Evolutionary conservation across 1,139 yeast genomes (phyloP).

Genomic region (Saccharomycopsis hybrid): DNA sequence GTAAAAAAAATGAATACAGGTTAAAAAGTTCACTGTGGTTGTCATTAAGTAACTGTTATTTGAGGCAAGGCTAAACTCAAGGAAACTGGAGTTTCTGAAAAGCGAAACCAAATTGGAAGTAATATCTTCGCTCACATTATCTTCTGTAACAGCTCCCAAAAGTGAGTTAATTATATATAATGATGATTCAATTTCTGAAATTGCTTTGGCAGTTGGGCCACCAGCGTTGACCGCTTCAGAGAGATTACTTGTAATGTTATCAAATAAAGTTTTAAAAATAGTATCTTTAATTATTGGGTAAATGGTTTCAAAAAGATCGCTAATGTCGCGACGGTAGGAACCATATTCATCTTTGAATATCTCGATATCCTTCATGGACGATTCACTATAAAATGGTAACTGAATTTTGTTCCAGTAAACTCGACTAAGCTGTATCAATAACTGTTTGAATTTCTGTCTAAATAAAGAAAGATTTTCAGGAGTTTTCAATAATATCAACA

Average conservation of each 20-base stretch:
- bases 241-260: conserved; percentile 33
- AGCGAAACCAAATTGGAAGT: background rate
- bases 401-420: conserved; percentile 61
- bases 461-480: conserved; percentile 28
- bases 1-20: conserved; percentile 51
- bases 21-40: conserved; percentile 46
- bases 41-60: conserved; percentile 30
- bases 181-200: conserved; percentile 61
- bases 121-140: conserved; percentile 1
- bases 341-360: conserved; percentile 46
- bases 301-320: conserved; percentile 66
- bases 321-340: conserved; percentile 63
- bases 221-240: conserved; percentile 23
- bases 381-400: conserved; percentile 28
- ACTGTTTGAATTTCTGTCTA: conserved; percentile 30
- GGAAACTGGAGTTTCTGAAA: conserved; percentile 1
- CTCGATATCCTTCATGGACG: conserved; percentile 28
- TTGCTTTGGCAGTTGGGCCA: conserved; percentile 23
- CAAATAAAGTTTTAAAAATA: conserved; percentile 46
- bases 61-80: conserved; percentile 3
- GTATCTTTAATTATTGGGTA: conserved; percentile 58
- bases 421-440: conserved; percentile 42
- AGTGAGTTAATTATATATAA: conserved; percentile 51
- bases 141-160: conserved; percentile 28
- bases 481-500: conserved; percentile 31